Conservation (phyloP, 805 yeast species). For the Starmerella kuoi region DNA sequence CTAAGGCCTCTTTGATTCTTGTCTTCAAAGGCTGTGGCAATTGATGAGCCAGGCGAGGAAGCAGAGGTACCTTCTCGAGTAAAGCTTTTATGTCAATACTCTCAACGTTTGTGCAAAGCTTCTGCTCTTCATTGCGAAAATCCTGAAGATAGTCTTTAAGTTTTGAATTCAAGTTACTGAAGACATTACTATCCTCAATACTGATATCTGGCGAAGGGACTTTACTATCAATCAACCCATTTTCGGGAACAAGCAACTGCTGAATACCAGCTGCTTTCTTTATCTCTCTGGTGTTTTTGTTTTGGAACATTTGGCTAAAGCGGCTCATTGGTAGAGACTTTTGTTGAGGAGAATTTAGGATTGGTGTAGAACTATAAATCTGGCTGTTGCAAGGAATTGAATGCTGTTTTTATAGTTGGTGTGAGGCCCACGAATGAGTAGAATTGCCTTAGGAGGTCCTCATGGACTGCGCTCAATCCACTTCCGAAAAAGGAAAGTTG, state of each 20-base stretch:
- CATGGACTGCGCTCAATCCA: no score
- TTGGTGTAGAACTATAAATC: no score
- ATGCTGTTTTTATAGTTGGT: no score
- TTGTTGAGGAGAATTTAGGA: neutral
- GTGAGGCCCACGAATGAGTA: no score
- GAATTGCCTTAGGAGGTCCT: no score
- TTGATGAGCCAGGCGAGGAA: neutral
- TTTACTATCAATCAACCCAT: neutral
- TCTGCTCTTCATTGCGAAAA: slow-evolving; percentile 8
- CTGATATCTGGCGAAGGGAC: neutral
- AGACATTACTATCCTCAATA: neutral
- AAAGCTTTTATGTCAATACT: neutral
- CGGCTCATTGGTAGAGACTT: slow-evolving; percentile 7
- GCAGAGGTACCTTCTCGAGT: slow-evolving; percentile 3
- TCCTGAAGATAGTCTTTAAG: slow-evolving; percentile 8
- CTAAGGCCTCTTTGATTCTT: slow-evolving; percentile 2
- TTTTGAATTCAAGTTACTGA: slow-evolving; percentile 9
- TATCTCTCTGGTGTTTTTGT: neutral
- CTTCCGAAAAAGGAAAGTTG: no score
- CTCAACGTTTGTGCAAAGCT: neutral
- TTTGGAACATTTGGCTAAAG: slow-evolving; percentile 8
- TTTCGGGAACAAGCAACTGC: neutral
- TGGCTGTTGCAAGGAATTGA: no score
- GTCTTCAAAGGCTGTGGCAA: slow-evolving; percentile 8
- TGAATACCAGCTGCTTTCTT: neutral